phyloP scores from a whole-genome alignment of 345 rosid species.

The Camelina sativa region DNA sequence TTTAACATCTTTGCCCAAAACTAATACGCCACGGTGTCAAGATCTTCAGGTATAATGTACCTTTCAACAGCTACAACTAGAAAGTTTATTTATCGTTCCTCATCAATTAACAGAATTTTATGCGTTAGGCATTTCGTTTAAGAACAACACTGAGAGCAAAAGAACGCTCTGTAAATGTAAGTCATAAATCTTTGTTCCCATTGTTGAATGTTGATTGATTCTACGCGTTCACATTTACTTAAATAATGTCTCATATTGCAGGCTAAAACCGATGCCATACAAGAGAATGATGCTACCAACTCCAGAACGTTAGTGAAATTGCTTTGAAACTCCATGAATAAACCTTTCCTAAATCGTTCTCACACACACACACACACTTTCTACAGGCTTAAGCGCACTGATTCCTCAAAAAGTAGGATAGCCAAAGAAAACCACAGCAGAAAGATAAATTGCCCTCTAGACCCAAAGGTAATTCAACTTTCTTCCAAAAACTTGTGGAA shows the following conservation, averaged over 20 bases:
- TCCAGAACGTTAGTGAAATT: conserved; percentile 35
- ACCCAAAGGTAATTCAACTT: conserved; percentile 28
- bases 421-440: conserved; percentile 26
- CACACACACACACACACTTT: background rate
- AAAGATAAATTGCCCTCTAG: conserved; percentile 17
- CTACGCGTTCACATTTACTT: background rate
- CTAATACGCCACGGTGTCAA: conserved; percentile 17
- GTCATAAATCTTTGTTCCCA: conserved; percentile 1
- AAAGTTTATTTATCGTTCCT: background rate
- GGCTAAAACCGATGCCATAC: conserved; percentile 21
- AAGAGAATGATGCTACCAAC: conserved; percentile 10
- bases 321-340: conserved; percentile 20
- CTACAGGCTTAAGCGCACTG: conserved; percentile 27
- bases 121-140: conserved; percentile 35
- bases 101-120: background rate
- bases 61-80: background rate
- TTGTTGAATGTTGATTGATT: too few species aligned
- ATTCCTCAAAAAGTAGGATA: conserved; percentile 27
- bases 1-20: conserved; percentile 33
- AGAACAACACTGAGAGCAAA: conserved; percentile 37
- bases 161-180: conserved; percentile 34
- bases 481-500: background rate
- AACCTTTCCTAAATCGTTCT: conserved; percentile 16
- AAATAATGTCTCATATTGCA: conserved; percentile 26
- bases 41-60: conserved; percentile 31